Base-by-base conservation (phyloP, 805 yeast species). In the Kurtzmaniella fragi region DNA sequence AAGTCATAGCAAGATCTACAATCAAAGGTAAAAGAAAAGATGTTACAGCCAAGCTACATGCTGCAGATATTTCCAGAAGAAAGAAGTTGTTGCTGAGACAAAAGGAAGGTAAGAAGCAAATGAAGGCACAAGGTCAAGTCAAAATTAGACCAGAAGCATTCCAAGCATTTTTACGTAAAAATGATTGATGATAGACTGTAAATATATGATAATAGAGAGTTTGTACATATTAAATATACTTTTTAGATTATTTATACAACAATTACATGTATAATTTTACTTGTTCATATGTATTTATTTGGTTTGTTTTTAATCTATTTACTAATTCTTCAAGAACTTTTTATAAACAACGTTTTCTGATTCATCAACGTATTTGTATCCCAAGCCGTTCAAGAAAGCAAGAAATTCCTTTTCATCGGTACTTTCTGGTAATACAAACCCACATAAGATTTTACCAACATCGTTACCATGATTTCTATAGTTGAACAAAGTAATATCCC, bases 401-500 rank as follows among this genome's bases (percentile, higher is more conserved):
- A 81, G 78, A 57, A 91, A 82, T 15, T 78, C 81, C 20, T 61
- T 74, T 38, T 75, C 73, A 38, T 80, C 84, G 25, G 78, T 72
- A 11, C 58, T 62, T 31, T 77, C 75, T 2, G 98, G 96, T 17
- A 90, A 88, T 37, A 81, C 80, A 41, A 95, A 75, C 31, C 96
- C 99, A 32, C 95, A 91, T 44, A 93, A 71, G 1, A 93, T 87
- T 61, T 88, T 88, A 34, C 95, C 98, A 34, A 93, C 75, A 57
- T 93, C 99, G 37, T 91, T 82, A 30, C 99, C 99, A 51, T 89
- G 95, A 66, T 93, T 89, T 71, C 99, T 80, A 64, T 93, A 93
- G 62, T 93, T 96, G 81, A 93, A 93, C 52, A 93, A 65, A 1
- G 97, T 84, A 45, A 93, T 78, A 57, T 93, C 93, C 97, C 98